These are phyloP conservation scores for Kazachstania sp. DNA, from an alignment of 1,139 yeast genomes.

Conservation along the genomic window DNA sequence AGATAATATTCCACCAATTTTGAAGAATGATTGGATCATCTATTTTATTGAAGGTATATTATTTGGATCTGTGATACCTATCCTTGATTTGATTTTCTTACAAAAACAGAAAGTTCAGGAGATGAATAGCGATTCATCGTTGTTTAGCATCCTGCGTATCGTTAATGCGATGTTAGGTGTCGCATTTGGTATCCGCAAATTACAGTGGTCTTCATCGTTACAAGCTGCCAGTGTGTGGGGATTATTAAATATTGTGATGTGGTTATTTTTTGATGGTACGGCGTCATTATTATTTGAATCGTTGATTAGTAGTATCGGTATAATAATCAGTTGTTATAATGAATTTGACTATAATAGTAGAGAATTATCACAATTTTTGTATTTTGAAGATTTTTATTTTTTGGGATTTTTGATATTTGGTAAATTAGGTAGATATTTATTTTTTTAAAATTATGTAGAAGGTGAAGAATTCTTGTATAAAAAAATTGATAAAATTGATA, in stretches of 20 bases:
- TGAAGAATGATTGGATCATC: conserved; percentile 24
- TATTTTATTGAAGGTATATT: conserved; percentile 51
- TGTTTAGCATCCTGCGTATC: conserved; percentile 47
- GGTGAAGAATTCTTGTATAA: background rate
- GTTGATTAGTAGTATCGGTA: conserved; percentile 32
- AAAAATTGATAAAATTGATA: conserved; percentile 1
- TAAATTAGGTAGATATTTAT: conserved; percentile 50
- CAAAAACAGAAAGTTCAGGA: conserved; percentile 9
- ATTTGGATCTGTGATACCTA: conserved; percentile 56
- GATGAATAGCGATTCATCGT: conserved; percentile 21
- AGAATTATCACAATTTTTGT: conserved; percentile 23
- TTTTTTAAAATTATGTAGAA: conserved; percentile 3
- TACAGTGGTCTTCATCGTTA: conserved; percentile 68
- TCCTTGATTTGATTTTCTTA: conserved; percentile 39
- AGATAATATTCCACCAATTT: conserved; percentile 17
- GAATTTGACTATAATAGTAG: background rate
- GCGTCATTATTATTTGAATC: conserved; percentile 53
- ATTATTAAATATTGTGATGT: conserved; percentile 64
- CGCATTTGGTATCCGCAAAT: conserved; percentile 70
- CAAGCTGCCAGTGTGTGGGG: conserved; percentile 76
- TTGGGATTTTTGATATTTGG: conserved; percentile 65
- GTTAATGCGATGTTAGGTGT: conserved; percentile 75
- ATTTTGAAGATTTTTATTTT: conserved; percentile 44
- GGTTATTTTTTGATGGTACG: conserved; percentile 76
- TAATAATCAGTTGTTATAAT: conserved; percentile 10